Conservation (phyloP, 805 yeast genomes). For the Kodamaea kaohsiungensis region DNA sequence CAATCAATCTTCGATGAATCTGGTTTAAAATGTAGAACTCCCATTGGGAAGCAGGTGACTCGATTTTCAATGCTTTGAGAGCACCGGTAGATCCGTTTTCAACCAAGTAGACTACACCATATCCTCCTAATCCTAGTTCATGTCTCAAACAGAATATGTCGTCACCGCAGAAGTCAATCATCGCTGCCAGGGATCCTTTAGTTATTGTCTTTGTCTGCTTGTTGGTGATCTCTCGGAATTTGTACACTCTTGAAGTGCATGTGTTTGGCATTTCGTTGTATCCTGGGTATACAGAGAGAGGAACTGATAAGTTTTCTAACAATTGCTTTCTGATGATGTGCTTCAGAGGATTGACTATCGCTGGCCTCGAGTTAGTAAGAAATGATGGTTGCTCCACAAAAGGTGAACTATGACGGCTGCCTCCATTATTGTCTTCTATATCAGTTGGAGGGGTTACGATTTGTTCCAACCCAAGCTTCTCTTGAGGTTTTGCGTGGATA, state of each 20-base stretch:
- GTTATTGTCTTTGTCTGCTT: conserved; percentile 33
- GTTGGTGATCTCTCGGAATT: conserved; percentile 39
- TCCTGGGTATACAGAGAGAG: conserved; percentile 33
- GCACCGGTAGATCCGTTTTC: conserved; percentile 54
- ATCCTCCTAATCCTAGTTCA: conserved; percentile 79
- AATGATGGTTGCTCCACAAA: conserved; percentile 37
- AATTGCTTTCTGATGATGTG: conserved; percentile 37
- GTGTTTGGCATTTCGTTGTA: conserved; percentile 34
- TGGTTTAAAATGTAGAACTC: conserved; percentile 73
- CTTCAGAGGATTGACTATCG: conserved; percentile 45
- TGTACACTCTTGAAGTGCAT: conserved; percentile 23
- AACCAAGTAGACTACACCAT: conserved; percentile 72
- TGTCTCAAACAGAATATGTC: conserved; percentile 49
- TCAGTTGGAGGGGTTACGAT: conserved; percentile 32
- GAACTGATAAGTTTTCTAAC: conserved; percentile 37
- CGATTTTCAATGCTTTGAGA: conserved; percentile 69
- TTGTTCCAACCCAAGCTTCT: conserved; percentile 5
- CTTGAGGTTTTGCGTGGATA: conserved; percentile 18
- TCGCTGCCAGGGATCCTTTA: conserved; percentile 39
- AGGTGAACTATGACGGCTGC: conserved; percentile 44
- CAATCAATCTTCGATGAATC: conserved; percentile 43
- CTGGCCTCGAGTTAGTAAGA: background rate
- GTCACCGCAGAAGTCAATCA: conserved; percentile 45
- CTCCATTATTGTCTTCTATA: conserved; percentile 18
- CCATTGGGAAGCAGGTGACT: conserved; percentile 72